Evolutionary conservation across 345 rosid genomes (phyloP).

Genomic region (Euphorbia lathyris): DNA sequence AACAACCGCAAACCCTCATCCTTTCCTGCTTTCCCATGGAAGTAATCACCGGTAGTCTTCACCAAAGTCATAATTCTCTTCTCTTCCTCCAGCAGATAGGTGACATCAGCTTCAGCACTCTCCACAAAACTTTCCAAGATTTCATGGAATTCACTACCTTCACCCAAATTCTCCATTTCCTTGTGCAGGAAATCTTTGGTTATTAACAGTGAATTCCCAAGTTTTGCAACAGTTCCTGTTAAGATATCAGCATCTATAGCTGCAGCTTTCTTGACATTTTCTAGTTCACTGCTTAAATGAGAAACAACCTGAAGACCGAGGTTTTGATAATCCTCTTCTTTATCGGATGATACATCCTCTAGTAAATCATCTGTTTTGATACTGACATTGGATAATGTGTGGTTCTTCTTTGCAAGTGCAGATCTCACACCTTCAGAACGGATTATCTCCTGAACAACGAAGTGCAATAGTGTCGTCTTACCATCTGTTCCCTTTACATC

Average conservation of each 20-base stretch:
- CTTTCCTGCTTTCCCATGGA: slow-evolving; percentile 92
- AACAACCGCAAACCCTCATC: slow-evolving; percentile 90
- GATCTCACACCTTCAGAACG: slow-evolving; percentile 92
- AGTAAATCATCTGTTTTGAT: slow-evolving; percentile 72
- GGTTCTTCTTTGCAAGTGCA: slow-evolving; percentile 64
- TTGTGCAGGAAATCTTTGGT: slow-evolving; percentile 61
- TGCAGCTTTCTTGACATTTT: slow-evolving; percentile 86
- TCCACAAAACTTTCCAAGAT: slow-evolving; percentile 72
- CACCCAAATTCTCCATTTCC: slow-evolving; percentile 65
- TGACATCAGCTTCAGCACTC: slow-evolving; percentile 64
- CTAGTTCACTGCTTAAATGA: slow-evolving; percentile 67
- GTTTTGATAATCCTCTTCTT: slow-evolving; percentile 59
- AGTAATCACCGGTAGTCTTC: slow-evolving; percentile 91
- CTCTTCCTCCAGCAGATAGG: slow-evolving; percentile 69
- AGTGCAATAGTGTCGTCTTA: slow-evolving; percentile 94
- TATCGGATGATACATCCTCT: slow-evolving; percentile 51
- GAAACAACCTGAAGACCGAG: slow-evolving; percentile 90
- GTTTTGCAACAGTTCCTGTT: slow-evolving; percentile 66
- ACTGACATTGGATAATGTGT: slow-evolving; percentile 49
- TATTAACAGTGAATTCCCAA: slow-evolving; percentile 53
- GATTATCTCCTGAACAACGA: slow-evolving; percentile 90
- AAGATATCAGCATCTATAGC: slow-evolving; percentile 73
- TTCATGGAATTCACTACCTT: slow-evolving; percentile 71
- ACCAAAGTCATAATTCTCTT: slow-evolving; percentile 80
- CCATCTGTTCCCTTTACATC: slow-evolving; percentile 97